Base-by-base conservation (phyloP, 192 early-diverging fungal genomes). In the Lobosporangium transversale region DNA sequence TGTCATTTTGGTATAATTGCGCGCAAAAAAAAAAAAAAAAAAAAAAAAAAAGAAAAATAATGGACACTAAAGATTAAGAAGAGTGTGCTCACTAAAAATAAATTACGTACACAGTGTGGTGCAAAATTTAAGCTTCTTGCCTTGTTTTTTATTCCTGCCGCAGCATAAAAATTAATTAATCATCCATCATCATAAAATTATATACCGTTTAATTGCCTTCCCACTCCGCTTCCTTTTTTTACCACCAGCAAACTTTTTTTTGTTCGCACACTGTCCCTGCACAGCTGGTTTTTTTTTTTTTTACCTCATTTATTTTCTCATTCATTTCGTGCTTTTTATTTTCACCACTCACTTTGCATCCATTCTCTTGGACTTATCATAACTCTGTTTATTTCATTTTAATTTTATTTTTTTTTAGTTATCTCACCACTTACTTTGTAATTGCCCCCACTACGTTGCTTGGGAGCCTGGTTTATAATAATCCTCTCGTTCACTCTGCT, bases 401-500 rank as follows among this genome's bases (percentile, higher is more conserved):
- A 12, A 42, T 17, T 42, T 42, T 42, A 42, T 42, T 42, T 12
- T 42, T 12, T 9, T 17, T 12, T 42, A 42, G 40, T 42, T 42
- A 42, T 42, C 40, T 42, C 40, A 17, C 40, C 9, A 42, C 40
- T 42, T 42, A 9, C 40, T 42, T 42, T 42, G 40, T 42, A 42
- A 42, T 17, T 42, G 40, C 40, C 40, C 40, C 9, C 40, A 12
- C 9, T 12, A 9, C 26, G 50, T 52, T 52, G 26, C 50, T 24
- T 52, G 50, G 50, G 50, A 27, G 26, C 27, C 50, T 52, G 50
- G 27, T 24, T 24, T 52, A 52, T 52, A 29, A 52, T 26, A 27
- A 9, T 27, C 50, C 50, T 29, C 50, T 52, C 50, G 50, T 52
- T 52, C 24, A 52, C 50, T 52, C 50, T 52, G 50, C 27, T 52